Conservation (phyloP, 1,284 basidiomycete genomes). For the Pseudomicrostroma phylloplanum region DNA sequence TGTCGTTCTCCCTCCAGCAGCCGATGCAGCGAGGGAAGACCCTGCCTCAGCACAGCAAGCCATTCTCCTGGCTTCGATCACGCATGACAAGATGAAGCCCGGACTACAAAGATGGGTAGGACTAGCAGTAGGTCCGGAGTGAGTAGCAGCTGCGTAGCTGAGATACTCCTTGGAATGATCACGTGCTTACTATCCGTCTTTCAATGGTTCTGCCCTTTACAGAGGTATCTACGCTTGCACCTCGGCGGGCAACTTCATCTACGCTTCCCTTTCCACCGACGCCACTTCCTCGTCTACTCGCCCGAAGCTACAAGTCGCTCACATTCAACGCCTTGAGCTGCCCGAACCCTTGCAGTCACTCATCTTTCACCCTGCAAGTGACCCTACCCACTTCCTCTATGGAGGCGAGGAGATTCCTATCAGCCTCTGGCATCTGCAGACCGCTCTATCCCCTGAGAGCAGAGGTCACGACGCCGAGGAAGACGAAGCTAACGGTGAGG, state of each 20-base stretch:
- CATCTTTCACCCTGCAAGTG: slow-evolving; percentile 23
- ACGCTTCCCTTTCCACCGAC: slow-evolving; percentile 9
- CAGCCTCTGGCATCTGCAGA: slow-evolving; percentile 31
- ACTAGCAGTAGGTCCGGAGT: slow-evolving; percentile 20
- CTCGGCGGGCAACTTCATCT: slow-evolving; percentile 29
- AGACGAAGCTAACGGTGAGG: slow-evolving; percentile 11
- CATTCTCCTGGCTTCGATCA: slow-evolving; percentile 23
- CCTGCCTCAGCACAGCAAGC: slow-evolving; percentile 16
- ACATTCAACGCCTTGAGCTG: slow-evolving; percentile 19
- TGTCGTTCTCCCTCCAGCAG: slow-evolving; percentile 18
- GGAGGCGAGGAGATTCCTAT: slow-evolving; percentile 39
- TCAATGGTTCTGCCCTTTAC: not conserved
- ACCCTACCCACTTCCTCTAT: slow-evolving; percentile 34
- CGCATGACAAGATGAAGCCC: slow-evolving; percentile 28
- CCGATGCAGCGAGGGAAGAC: not conserved
- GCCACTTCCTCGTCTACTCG: slow-evolving; percentile 11
- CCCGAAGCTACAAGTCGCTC: slow-evolving; percentile 6
- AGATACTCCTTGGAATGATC: not conserved
- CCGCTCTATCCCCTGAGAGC: slow-evolving; percentile 13
- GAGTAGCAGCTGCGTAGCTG: not conserved
- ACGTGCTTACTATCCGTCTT: not conserved
- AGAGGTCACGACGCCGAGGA: not conserved
- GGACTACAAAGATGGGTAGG: slow-evolving; percentile 38
- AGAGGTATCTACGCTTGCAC: slow-evolving; percentile 28
- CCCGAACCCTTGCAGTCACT: slow-evolving; percentile 31